Conservation (phyloP, 495 filamentous ascomycete species). For the Pyronema domesticum region DNA sequence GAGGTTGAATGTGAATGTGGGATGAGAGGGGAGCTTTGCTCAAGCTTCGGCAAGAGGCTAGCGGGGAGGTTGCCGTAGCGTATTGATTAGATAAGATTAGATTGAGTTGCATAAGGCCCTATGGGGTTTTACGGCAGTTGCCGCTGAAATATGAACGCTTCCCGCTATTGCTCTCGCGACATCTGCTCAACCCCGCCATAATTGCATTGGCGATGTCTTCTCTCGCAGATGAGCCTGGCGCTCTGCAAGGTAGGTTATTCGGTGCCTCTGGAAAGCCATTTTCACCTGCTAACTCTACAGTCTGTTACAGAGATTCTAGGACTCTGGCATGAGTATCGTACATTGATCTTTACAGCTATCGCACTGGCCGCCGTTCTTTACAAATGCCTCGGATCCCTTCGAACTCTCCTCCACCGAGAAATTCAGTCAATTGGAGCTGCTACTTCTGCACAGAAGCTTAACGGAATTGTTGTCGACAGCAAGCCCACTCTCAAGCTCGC, state of each 20-base stretch:
- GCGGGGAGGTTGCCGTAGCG: no score
- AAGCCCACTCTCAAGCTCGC: background rate
- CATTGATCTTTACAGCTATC: conserved; percentile 32
- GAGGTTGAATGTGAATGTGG: no score
- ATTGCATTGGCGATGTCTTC: background rate
- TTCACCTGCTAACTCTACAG: background rate
- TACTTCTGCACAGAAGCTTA: background rate
- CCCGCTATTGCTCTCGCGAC: no score
- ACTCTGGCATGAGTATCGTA: conserved; percentile 38
- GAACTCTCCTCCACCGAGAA: conserved; percentile 7
- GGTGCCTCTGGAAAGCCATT: background rate
- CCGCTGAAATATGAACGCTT: no score
- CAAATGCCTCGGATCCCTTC: conserved; percentile 18
- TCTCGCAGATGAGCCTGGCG: background rate
- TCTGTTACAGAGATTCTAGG: conserved; percentile 30
- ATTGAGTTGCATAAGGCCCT: no score
- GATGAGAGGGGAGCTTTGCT: no score
- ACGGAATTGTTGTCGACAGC: background rate
- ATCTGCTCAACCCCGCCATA: no score
- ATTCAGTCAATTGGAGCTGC: conserved; percentile 11
- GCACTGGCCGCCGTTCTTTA: conserved; percentile 29
- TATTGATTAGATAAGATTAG: no score
- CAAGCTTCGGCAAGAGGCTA: no score
- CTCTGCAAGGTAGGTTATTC: background rate
- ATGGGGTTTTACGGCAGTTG: no score